Evolutionary conservation across 305 asterid genomes (phyloP), one percentile per base, ranked within the genome.

Genomic region (Plantago coronopus): DNA sequence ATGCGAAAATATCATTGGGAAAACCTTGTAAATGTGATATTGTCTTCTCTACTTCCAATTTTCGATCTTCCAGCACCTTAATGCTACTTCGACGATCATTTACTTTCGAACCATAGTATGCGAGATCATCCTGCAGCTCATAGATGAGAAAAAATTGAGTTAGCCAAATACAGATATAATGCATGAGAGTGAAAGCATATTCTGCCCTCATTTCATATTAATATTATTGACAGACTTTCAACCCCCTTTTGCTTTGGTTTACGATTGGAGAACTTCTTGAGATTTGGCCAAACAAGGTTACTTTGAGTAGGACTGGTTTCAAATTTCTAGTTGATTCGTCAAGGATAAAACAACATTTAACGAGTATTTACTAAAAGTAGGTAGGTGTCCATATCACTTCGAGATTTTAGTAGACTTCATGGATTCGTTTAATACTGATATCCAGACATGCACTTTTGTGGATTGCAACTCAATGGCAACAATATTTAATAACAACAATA

Each of bases 1-100:
- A 37, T 27, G 50, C 7, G 19, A 56, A 61, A 65, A 47, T 45
- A n/a, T 11, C 37, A 42, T 17, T 37, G 17, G 59, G 17, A 37
- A 51, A 69, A 86, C 96, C 96, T 89, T 68, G 79, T 72, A 76
- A 59, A 15, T 17, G 50, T 60, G 70, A 65, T 63, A 82, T 62
- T 7, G 50, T 66, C 31, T 47, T 56, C 64, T 54, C 44, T 54
- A 79, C 40, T n/a, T 11, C 45, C 22, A 44, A 46, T 70, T 25
- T 60, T 21, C 25, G 48, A 53, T 0, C 0, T 8, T 44, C 4
- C 25, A 78, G 83, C 43, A n/a, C 19, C 29, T 66, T 14, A 61
- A 89, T 15, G 7, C 62, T 71, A 1, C 7, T 45, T 48, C 68
- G 46, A 29, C 54, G 75, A 38, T 27, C 12, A 0, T 46, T 38